Evolutionary conservation across 371 early-diverging fungal genomes (phyloP), one percentile per base, ranked within the genome.

Genomic region (Mortierella sp.): DNA sequence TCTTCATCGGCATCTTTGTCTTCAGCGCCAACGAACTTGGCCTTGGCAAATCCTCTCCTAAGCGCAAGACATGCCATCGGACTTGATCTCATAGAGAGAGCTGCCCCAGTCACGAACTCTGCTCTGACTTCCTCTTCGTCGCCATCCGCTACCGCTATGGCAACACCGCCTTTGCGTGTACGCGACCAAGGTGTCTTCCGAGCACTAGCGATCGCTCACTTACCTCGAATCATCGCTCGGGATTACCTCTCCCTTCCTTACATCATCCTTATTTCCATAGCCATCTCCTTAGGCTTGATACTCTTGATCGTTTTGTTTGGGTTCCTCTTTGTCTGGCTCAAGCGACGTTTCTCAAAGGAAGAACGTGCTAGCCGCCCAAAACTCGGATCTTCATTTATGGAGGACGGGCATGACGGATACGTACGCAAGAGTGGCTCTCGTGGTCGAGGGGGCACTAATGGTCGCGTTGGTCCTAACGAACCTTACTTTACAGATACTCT

Each of bases 231-330:
- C 52, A 70, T 78, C 26, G 51, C 74, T 22, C 70, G 71, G 0
- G 86, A 73, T 18, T 87, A 80, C 62, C 78, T 91, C 22, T 84
- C 93, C 1, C 70, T 88, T 0, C 88, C 91, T 0, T 70, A 92
- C 63, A 91, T 95, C 5, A 89, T 95, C 45, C 75, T 94, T 6
- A 89, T 93, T 49, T 88, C 94, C 11, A 78, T 93, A 32, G 94
- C 91, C 28, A 87, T 91, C 12, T 89, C 94, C 1, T 84, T 94
- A 20, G 91, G 87, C 18, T 84, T 94, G 22, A 92, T 93, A 5
- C 87, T 91, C 63, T 69, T 91, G 14, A 90, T 94, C 61, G 92
- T 94, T n/a, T 70, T 90, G 4, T 62, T 86, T 30, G 91, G 91
- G 2, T 83, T 94, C 68, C 22, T 77, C 2, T 81, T 86, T 20